These are phyloP conservation scores for Fusarium scirpi DNA, from an alignment of 2,329 filamentous ascomycete species.

Conservation along the genomic window DNA sequence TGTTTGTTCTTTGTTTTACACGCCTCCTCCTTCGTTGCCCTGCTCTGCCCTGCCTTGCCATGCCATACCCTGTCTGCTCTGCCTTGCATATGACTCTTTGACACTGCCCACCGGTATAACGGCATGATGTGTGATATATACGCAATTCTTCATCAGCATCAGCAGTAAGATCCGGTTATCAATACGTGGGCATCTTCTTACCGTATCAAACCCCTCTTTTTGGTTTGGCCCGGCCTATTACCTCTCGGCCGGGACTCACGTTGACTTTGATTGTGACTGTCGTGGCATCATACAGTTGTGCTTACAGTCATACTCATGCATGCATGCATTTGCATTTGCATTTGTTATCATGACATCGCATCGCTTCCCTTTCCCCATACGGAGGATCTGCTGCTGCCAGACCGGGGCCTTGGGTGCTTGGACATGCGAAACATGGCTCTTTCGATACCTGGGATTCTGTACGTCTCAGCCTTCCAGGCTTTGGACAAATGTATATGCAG, in stretches of 20 bases:
- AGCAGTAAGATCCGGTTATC: conserved; percentile 35
- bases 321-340: conserved; percentile 8
- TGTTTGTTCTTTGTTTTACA: conserved; percentile 25
- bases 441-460: conserved; percentile 20
- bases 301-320: conserved; percentile 30
- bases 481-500: no score
- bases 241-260: conserved; percentile 23
- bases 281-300: conserved; percentile 27
- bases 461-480: conserved; percentile 37
- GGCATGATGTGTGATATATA: conserved; percentile 34
- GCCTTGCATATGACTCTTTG: conserved; percentile 1
- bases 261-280: background rate
- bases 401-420: conserved; percentile 1
- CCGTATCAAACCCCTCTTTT: conserved; percentile 17
- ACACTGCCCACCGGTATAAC: conserved; percentile 35
- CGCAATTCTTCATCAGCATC: conserved; percentile 25
- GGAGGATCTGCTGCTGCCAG: conserved; percentile 31
- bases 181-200: conserved; percentile 31
- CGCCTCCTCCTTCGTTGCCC: conserved; percentile 22
- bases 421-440: conserved; percentile 26
- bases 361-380: conserved; percentile 35
- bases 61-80: background rate
- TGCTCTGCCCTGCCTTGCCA: background rate
- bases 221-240: conserved; percentile 8
- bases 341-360: conserved; percentile 14